phyloP scores from a whole-genome alignment of 2,329 filamentous ascomycete species.

The Aspergillus ustus region DNA sequence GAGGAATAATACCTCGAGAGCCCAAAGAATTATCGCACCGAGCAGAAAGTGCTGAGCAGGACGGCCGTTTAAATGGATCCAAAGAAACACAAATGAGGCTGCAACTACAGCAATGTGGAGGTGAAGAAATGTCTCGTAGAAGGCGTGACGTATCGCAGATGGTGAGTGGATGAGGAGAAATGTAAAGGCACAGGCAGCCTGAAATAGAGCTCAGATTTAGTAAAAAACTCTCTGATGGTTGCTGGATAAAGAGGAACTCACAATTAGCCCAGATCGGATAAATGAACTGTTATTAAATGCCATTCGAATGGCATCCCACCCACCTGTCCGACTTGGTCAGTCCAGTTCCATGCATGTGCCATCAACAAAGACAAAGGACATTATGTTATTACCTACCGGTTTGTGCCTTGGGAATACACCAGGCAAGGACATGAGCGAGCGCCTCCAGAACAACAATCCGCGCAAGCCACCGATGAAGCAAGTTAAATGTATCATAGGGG shows the following conservation, averaged over 20 bases:
- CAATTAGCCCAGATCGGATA: slow-evolving; percentile 48
- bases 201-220: too few relatives aligned
- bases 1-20: slow-evolving; percentile 57
- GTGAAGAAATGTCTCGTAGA: slow-evolving; percentile 95
- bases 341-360: neutral
- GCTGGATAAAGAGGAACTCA: slow-evolving; percentile 30
- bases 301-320: slow-evolving; percentile 41
- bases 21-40: slow-evolving; percentile 75
- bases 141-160: slow-evolving; percentile 85
- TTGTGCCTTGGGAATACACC: slow-evolving; percentile 71
- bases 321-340: slow-evolving; percentile 32
- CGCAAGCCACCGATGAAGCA: slow-evolving; percentile 79
- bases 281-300: slow-evolving; percentile 39
- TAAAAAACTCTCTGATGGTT: slow-evolving; percentile 28
- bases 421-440: slow-evolving; percentile 72
- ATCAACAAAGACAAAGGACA: neutral
- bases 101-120: slow-evolving; percentile 78
- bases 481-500: slow-evolving; percentile 48
- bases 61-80: slow-evolving; percentile 74
- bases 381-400: slow-evolving; percentile 24
- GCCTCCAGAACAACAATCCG: slow-evolving; percentile 71
- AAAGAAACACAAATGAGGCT: slow-evolving; percentile 71
- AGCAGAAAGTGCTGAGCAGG: slow-evolving; percentile 76
- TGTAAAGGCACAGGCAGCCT: slow-evolving; percentile 60
- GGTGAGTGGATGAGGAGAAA: slow-evolving; percentile 71